These are phyloP conservation scores for Pseudogymnoascus sp. DNA, from an alignment of 2,329 filamentous ascomycete genomes.

Conservation along the genomic window DNA sequence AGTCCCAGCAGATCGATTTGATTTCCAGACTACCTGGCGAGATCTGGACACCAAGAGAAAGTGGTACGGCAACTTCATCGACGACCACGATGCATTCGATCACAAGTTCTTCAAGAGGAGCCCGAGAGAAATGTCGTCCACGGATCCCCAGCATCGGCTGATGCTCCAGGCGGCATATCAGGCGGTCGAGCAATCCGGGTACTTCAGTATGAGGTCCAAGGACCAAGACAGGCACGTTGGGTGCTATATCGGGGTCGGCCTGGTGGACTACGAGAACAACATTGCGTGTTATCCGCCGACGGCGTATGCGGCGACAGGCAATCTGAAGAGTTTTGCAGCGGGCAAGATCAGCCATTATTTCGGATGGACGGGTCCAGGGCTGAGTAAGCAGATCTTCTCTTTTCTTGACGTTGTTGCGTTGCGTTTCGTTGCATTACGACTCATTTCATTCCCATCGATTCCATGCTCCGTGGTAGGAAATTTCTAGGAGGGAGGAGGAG, in stretches of 20 bases:
- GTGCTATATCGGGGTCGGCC: constrained; percentile 12
- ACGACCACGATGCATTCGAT: constrained; percentile 11
- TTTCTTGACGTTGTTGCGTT: too few relatives aligned
- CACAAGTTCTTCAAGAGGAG: constrained; percentile 14
- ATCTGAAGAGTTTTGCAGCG: constrained; percentile 21
- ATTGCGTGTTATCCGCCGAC: constrained; percentile 7
- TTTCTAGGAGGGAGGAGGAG: too few relatives aligned
- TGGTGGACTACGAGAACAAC: constrained; percentile 12
- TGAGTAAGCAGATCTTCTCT: too few relatives aligned
- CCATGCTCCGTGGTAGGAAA: too few relatives aligned
- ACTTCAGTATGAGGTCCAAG: not conserved
- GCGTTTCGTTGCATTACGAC: too few relatives aligned
- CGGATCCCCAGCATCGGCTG: constrained; percentile 24
- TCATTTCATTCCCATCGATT: too few relatives aligned
- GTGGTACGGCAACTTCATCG: constrained; percentile 13
- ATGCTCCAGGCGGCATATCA: constrained; percentile 24
- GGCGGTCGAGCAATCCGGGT: constrained; percentile 21
- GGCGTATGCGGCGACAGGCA: constrained; percentile 17
- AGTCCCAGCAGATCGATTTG: constrained; percentile 20
- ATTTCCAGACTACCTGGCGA: constrained; percentile 22
- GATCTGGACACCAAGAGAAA: constrained; percentile 14
- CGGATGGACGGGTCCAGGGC: constrained; percentile 29
- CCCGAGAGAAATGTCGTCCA: not conserved
- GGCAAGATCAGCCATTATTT: constrained; percentile 29
- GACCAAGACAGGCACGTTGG: constrained; percentile 6